phyloP scores from a whole-genome alignment of 2,329 filamentous ascomycete genomes.

The Diaporthe citrichinensis region DNA sequence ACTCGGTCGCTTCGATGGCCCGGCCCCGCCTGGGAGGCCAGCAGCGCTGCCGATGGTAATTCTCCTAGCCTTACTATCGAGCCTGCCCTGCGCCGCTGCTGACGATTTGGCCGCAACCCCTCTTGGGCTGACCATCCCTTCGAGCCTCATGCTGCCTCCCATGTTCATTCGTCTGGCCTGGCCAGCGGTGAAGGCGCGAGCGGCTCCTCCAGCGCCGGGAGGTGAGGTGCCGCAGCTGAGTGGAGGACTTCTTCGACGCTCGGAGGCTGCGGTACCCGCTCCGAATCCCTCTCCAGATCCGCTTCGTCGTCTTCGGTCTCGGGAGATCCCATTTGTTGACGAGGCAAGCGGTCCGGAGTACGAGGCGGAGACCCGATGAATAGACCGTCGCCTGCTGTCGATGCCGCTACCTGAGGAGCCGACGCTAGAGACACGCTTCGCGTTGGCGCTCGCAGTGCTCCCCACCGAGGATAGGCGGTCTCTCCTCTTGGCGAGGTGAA shows the following conservation, averaged over 20 bases:
- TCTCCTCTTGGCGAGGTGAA: constrained; percentile 66
- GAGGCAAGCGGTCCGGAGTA: constrained; percentile 62
- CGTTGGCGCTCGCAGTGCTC: constrained; percentile 52
- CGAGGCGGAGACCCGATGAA: constrained; percentile 51
- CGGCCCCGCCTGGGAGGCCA: constrained; percentile 22
- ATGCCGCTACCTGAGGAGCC: constrained; percentile 51
- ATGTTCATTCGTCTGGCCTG: constrained; percentile 72
- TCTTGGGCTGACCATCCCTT: constrained; percentile 43
- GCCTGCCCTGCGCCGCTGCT: constrained; percentile 36
- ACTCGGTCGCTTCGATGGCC: constrained; percentile 42
- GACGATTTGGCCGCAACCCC: constrained; percentile 34
- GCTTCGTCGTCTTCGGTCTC: constrained; percentile 64
- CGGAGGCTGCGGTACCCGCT: constrained; percentile 47
- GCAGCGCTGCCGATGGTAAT: constrained; percentile 59
- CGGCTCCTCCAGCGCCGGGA: constrained; percentile 47
- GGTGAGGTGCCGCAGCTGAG: constrained; percentile 63
- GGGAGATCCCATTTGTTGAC: constrained; percentile 69
- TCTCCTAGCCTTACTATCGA: constrained; percentile 53
- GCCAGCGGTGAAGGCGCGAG: constrained; percentile 62
- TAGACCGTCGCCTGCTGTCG: constrained; percentile 48
- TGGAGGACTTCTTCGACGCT: constrained; percentile 67
- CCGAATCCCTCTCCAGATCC: constrained; percentile 41
- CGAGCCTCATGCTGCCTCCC: constrained; percentile 55
- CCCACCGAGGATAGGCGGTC: constrained; percentile 58
- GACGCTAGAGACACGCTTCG: constrained; percentile 62